Evolutionary conservation across 2,329 filamentous ascomycete species (phyloP).

Genomic region (Pseudovirgaria hyperparasitica): DNA sequence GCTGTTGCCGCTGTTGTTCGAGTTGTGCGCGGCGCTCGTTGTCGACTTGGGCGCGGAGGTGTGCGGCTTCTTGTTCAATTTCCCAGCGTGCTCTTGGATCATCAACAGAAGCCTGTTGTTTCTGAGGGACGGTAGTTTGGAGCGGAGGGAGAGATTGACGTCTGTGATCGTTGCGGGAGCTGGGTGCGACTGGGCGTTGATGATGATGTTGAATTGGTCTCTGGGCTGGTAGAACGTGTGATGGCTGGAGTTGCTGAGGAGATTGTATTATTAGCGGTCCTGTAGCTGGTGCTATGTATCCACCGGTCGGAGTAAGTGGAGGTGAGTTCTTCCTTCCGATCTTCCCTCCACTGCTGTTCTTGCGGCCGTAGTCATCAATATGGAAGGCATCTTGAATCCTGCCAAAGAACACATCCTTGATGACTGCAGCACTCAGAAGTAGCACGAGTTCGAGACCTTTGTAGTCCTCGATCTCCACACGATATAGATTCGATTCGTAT

Average conservation of each 20-base stretch:
- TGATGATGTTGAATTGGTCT: conserved; percentile 9
- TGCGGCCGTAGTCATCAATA: conserved; percentile 35
- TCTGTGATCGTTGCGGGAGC: conserved; percentile 9
- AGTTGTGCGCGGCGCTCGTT: conserved; percentile 41
- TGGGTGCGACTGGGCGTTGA: conserved; percentile 5
- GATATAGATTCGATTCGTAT: conserved; percentile 83
- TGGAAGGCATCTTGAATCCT: conserved; percentile 69
- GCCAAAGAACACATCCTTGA: conserved; percentile 49
- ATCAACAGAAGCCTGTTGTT: conserved; percentile 21
- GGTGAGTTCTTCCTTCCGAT: conserved; percentile 22
- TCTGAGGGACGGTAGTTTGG: conserved; percentile 12
- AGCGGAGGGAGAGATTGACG: conserved; percentile 17
- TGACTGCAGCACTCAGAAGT: conserved; percentile 45
- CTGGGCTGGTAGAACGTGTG: conserved; percentile 7
- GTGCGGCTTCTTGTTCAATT: conserved; percentile 36
- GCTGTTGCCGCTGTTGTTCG: conserved; percentile 32
- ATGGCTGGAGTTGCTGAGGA: conserved; percentile 15
- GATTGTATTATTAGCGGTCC: conserved; percentile 21
- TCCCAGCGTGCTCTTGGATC: conserved; percentile 42
- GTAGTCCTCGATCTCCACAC: conserved; percentile 85
- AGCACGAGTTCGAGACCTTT: conserved; percentile 85
- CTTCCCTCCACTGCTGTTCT: conserved; percentile 25
- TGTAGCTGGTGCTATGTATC: conserved; percentile 12
- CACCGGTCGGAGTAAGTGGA: conserved; percentile 9
- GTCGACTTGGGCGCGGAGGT: conserved; percentile 30